A percentile compares a stretch with the other conserved stretches of the same genome.
phyloP scores from a whole-genome alignment of 768 basidiomycete genomes.

The Coprinopsis sp. region DNA sequence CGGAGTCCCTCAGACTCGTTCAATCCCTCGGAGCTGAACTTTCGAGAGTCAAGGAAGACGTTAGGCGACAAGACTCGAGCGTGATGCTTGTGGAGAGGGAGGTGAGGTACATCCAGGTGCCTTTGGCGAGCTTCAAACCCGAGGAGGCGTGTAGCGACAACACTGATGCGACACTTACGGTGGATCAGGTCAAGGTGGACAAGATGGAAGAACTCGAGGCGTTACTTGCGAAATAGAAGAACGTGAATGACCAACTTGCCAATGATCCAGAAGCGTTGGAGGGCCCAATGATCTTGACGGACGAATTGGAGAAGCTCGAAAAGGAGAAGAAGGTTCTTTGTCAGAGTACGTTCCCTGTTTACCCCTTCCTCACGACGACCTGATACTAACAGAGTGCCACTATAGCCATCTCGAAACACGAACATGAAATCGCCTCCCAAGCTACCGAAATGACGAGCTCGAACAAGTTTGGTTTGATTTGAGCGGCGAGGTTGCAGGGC shows the following conservation, averaged over 20 bases:
- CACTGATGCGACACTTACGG: slow-evolving; percentile 9
- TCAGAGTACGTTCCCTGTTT: slow-evolving; percentile 34
- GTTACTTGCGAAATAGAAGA: slow-evolving; percentile 52
- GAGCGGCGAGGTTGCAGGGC: slow-evolving; percentile 68
- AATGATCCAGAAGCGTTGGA: slow-evolving; percentile 43
- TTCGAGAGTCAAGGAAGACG: no score
- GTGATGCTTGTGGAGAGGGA: no score
- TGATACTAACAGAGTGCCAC: neutral
- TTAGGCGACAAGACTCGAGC: no score
- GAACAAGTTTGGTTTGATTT: slow-evolving; percentile 79
- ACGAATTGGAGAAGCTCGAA: slow-evolving; percentile 10
- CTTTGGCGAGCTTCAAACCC: no score
- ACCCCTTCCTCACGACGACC: neutral
- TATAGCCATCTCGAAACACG: slow-evolving; percentile 42
- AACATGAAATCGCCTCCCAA: slow-evolving; percentile 31
- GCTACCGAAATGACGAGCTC: slow-evolving; percentile 60
- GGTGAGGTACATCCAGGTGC: no score
- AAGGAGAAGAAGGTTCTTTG: slow-evolving; percentile 25
- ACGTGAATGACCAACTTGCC: slow-evolving; percentile 38
- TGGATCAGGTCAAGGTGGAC: slow-evolving; percentile 35
- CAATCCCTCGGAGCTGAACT: no score
- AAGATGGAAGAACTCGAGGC: slow-evolving; percentile 52
- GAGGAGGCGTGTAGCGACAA: slow-evolving; percentile 35
- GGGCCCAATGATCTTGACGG: slow-evolving; percentile 12
- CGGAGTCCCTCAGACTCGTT: no score